A percentile compares a stretch with the other conserved stretches of the same genome.
Evolutionary conservation across 2,329 filamentous ascomycete species (phyloP).

Genomic region (Metarhizium anisopliae): DNA sequence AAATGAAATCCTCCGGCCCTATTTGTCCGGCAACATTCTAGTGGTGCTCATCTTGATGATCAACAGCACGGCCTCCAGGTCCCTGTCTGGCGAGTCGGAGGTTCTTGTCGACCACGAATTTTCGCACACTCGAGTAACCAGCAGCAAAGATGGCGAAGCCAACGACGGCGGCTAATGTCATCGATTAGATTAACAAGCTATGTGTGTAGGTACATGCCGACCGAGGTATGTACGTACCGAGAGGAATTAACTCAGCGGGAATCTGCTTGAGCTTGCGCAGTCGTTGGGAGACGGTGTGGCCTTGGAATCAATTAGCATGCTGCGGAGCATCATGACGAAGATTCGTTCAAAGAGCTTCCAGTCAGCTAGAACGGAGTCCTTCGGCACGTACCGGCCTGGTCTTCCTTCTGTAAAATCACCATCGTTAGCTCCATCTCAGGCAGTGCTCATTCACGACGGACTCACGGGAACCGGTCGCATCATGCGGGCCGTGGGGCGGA

Average conservation of each 20-base stretch:
- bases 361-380: background rate
- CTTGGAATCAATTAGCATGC: conserved; percentile 35
- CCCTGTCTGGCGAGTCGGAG: conserved; percentile 75
- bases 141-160: conserved; percentile 75
- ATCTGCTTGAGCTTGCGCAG: conserved; percentile 83
- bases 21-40: background rate
- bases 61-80: conserved; percentile 29
- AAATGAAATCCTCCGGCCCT: conserved; percentile 5
- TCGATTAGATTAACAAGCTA: background rate
- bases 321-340: background rate
- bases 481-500: conserved; percentile 56
- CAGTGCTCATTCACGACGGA: conserved; percentile 7
- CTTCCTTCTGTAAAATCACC: conserved; percentile 45
- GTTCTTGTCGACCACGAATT: conserved; percentile 84
- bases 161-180: conserved; percentile 66
- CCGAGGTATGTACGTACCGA: conserved; percentile 51
- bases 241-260: conserved; percentile 86
- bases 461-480: conserved; percentile 65
- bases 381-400: conserved; percentile 53
- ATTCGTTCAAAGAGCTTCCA: background rate
- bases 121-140: conserved; percentile 70
- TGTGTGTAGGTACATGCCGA: background rate
- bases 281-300: conserved; percentile 94
- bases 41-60: conserved; percentile 12
- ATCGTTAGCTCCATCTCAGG: conserved; percentile 16